Conservation (phyloP, 2,329 filamentous ascomycete genomes). For the Diaporthe caulivora region DNA sequence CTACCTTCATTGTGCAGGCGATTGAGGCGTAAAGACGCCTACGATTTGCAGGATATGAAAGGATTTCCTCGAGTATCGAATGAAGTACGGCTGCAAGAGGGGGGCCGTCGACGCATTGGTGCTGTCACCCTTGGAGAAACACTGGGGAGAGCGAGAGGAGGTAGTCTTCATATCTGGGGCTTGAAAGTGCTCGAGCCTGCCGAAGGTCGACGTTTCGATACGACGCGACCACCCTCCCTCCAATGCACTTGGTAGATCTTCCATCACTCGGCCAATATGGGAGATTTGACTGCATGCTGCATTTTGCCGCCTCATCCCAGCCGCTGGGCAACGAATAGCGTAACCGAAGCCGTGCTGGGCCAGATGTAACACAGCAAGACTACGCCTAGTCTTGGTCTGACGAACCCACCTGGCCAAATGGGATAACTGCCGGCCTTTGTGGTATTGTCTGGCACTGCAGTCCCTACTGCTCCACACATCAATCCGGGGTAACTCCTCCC, state of each 20-base stretch:
- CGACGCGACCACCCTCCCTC: not conserved
- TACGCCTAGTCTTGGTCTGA: not conserved
- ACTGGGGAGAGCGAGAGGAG: not conserved
- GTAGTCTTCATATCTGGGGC: conserved; percentile 6
- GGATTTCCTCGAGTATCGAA: not conserved
- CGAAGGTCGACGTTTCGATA: not conserved
- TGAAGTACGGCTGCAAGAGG: not conserved
- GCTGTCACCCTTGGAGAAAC: not conserved
- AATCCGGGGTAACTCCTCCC: conserved; percentile 11
- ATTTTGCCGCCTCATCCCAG: conserved; percentile 24
- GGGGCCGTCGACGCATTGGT: not conserved
- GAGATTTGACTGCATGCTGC: conserved; percentile 14
- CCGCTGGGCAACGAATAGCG: conserved; percentile 11
- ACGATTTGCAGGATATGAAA: not conserved
- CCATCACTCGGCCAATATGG: conserved; percentile 16
- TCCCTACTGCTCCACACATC: not conserved
- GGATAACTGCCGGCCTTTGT: conserved; percentile 35
- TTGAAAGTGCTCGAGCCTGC: conserved; percentile 9
- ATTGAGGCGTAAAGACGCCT: not conserved
- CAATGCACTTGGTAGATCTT: not conserved
- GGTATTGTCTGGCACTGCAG: not conserved
- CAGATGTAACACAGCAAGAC: conserved; percentile 13
- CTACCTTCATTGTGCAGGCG: not conserved
- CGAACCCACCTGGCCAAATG: conserved; percentile 30
- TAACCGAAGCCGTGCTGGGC: not conserved